Percentiles rank a stretch among this genome's conserved stretches.
Evolutionary conservation across 2,329 filamentous ascomycete species (phyloP).

Genomic region (Exophiala oligosperma): DNA sequence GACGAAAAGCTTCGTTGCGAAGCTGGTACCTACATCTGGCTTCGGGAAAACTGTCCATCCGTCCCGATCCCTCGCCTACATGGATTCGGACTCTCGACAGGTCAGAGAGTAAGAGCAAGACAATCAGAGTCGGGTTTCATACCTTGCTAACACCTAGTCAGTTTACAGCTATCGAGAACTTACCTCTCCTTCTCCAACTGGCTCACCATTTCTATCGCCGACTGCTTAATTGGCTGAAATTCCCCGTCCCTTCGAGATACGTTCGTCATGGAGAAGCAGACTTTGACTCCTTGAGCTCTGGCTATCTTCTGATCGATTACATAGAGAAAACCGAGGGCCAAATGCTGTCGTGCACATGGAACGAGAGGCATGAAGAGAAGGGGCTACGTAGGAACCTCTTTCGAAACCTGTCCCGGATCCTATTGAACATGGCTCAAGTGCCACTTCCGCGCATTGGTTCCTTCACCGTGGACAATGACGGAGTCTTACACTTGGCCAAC

Average conservation of each 20-base stretch:
- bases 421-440: slow-evolving; percentile 28
- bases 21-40: slow-evolving; percentile 33
- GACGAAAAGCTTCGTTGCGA: slow-evolving; percentile 35
- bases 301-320: slow-evolving; percentile 25
- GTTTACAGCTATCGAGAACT: slow-evolving; percentile 14
- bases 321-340: slow-evolving; percentile 22
- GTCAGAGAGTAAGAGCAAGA: slow-evolving; percentile 11
- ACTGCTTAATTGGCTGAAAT: not conserved
- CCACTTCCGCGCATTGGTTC: slow-evolving; percentile 30
- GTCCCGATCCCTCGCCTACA: slow-evolving; percentile 32
- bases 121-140: slow-evolving; percentile 1
- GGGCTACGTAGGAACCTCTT: slow-evolving; percentile 29
- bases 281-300: slow-evolving; percentile 9
- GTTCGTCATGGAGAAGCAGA: slow-evolving; percentile 7
- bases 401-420: slow-evolving; percentile 28
- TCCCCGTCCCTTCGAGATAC: slow-evolving; percentile 7
- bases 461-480: slow-evolving; percentile 30
- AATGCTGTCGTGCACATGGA: slow-evolving; percentile 25
- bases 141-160: slow-evolving; percentile 6
- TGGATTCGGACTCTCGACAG: slow-evolving; percentile 29
- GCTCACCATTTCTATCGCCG: not conserved
- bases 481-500: slow-evolving; percentile 29
- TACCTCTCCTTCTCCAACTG: slow-evolving; percentile 8
- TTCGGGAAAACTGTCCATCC: slow-evolving; percentile 23
- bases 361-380: slow-evolving; percentile 10